A percentile compares a stretch with the other conserved stretches of the same genome.
These are phyloP conservation scores for Aureobasidium sp. DNA, from an alignment of 2,329 filamentous ascomycete genomes.

Conservation along the genomic window DNA sequence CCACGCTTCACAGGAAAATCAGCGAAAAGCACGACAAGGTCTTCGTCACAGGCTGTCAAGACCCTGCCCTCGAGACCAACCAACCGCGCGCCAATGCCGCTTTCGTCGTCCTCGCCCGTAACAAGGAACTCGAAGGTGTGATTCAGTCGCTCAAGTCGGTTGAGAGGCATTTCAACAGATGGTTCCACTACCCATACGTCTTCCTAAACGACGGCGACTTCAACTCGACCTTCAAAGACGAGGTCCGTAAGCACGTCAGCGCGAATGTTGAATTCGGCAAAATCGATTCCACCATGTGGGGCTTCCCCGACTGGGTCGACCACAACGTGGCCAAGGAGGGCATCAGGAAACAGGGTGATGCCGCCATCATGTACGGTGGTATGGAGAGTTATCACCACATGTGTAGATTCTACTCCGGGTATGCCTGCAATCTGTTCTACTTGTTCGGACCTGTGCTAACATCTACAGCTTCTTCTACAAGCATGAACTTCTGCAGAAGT, in stretches of 20 bases:
- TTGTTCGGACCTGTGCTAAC: not conserved
- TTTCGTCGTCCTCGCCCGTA: constrained; percentile 90
- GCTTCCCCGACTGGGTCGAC: constrained; percentile 94
- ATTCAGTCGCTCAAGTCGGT: constrained; percentile 96
- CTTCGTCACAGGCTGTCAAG: constrained; percentile 82
- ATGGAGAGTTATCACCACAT: constrained; percentile 99
- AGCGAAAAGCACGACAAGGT: constrained; percentile 96
- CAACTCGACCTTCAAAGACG: constrained; percentile 86
- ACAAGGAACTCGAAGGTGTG: constrained; percentile 93
- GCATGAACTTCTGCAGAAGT: constrained; percentile 87
- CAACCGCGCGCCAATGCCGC: constrained; percentile 79
- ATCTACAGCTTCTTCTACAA: constrained; percentile 80
- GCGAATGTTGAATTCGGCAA: constrained; percentile 84
- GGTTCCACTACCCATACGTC: constrained; percentile 98
- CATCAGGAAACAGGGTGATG: constrained; percentile 92
- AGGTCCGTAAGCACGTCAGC: constrained; percentile 84
- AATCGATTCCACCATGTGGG: constrained; percentile 88
- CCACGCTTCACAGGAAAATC: constrained; percentile 63
- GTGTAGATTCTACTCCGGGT: constrained; percentile 99
- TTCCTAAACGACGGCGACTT: constrained; percentile 98
- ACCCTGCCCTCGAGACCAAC: constrained; percentile 62
- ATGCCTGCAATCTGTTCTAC: constrained; percentile 30
- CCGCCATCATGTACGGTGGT: constrained; percentile 97
- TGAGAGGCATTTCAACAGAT: constrained; percentile 96
- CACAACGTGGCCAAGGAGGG: constrained; percentile 89